Base-by-base conservation (phyloP, 208 protist genomes). In the Leishmania amazonensis region DNA sequence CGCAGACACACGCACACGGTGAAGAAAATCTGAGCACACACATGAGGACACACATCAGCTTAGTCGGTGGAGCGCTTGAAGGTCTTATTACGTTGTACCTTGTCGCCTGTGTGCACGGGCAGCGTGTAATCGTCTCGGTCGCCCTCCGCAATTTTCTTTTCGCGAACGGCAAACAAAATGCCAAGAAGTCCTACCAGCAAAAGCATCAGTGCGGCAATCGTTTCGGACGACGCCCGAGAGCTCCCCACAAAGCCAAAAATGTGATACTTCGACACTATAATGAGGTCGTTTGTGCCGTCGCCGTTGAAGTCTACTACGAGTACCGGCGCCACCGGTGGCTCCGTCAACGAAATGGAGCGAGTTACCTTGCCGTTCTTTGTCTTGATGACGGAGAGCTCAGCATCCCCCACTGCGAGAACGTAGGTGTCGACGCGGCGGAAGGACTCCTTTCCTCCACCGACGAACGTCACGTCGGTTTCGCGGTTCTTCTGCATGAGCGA, bases 221-320 rank as follows among this genome's bases (percentile, higher is more conserved):
- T 94, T 73, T 90, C 88, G n/a, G 91, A 90, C n/a, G 91, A 92
- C 2, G 90, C 89, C 71, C 94, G 89, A 5, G 86, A 85, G 53
- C 78, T 83, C 49, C 90, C 87, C 17, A 95, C 83, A 80, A 93
- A 95, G 5, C 93, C 95, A 76, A 96, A 95, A 28, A 97, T 87
- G 62, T 87, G 81, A 21, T 87, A 71, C 47, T 75, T 57, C 9
- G 95, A 93, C 0, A 96, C 80, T 54, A 98, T 78, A n/a, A 98
- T 90, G 47, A 98, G 79, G 79, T 98, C 96, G 65, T 95, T 96
- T 28, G 91, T 93, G 45, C 91, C 91, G 81, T 98, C 96, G 13
- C 93, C 93, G 76, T 96, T 97, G 79, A 98, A 93, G 80, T 98
- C 96, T 28, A 85, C 85, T 19, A 97, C 88, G 35, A 98, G 85